Percentiles rank a stretch among this genome's conserved stretches.
These are phyloP conservation scores for Thinopyrum elongatum DNA, from an alignment of 176 grass and related monocot species.

Conservation along the genomic window DNA sequence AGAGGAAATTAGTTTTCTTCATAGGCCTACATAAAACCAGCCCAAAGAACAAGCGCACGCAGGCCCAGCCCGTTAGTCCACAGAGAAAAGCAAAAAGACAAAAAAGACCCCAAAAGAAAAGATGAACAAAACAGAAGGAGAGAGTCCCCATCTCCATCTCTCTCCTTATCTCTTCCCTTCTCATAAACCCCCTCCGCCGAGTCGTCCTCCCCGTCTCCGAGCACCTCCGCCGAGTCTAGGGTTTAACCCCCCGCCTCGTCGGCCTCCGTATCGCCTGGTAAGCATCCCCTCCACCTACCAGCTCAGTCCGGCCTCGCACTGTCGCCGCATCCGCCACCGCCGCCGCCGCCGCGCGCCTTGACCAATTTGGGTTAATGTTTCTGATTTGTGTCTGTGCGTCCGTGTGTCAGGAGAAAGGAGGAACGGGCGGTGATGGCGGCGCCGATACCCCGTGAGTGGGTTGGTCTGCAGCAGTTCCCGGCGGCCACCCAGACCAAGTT, in stretches of 20 bases:
- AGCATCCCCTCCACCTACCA: background rate
- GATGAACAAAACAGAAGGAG: background rate
- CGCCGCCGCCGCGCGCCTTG: background rate
- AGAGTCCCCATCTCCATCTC: background rate
- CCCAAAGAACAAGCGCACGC: background rate
- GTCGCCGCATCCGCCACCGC: background rate
- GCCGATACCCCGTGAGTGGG: conserved; percentile 78
- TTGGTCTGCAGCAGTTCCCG: conserved; percentile 77
- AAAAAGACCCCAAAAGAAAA: background rate
- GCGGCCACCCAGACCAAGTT: conserved; percentile 81
- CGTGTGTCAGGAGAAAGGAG: conserved; percentile 7
- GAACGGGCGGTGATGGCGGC: conserved; percentile 36
- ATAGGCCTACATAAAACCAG: background rate
- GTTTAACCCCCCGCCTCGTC: background rate
- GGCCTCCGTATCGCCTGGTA: conserved; percentile 31
- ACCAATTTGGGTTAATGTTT: conserved; percentile 13
- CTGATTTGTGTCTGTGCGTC: conserved; percentile 24
- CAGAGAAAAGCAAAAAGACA: background rate
- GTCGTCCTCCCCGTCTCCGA: conserved; percentile 1
- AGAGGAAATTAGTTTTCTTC: too few relatives aligned
- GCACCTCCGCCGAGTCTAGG: conserved; percentile 25
- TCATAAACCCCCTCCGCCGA: conserved; percentile 22
- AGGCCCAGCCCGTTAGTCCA: conserved; percentile 12
- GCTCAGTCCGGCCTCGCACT: background rate
- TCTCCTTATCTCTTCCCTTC: conserved; percentile 39